phyloP scores from a whole-genome alignment of 2,329 filamentous ascomycete species.

The Pseudogymnoascus sp. region DNA sequence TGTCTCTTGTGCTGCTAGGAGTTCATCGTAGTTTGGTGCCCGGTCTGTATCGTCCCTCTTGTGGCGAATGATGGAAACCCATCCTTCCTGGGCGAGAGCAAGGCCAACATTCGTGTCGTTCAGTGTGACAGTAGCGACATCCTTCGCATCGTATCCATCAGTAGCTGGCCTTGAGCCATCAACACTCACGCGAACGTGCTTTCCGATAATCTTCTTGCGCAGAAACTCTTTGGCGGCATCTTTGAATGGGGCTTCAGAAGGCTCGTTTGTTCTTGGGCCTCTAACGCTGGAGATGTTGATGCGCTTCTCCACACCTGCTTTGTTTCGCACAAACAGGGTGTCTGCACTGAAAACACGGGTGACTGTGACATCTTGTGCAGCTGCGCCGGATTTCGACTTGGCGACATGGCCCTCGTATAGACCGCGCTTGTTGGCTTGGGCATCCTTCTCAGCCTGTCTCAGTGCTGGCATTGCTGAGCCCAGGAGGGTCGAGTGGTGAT shows the following conservation, averaged over 20 bases:
- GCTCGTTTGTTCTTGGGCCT: conserved; percentile 81
- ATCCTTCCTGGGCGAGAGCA: conserved; percentile 80
- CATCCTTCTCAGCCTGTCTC: conserved; percentile 76
- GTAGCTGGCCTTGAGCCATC: conserved; percentile 85
- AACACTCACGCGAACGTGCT: conserved; percentile 81
- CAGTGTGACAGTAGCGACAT: conserved; percentile 80
- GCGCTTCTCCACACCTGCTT: conserved; percentile 77
- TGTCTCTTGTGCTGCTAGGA: conserved; percentile 68
- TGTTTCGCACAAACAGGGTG: conserved; percentile 77
- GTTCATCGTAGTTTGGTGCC: conserved; percentile 86
- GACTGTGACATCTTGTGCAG: conserved; percentile 71
- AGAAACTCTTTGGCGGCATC: conserved; percentile 95
- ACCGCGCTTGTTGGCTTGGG: conserved; percentile 67
- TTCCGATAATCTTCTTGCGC: conserved; percentile 88
- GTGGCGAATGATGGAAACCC: conserved; percentile 89
- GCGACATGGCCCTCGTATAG: conserved; percentile 75
- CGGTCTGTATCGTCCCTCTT: conserved; percentile 90
- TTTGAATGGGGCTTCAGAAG: conserved; percentile 77
- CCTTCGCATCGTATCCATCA: conserved; percentile 87
- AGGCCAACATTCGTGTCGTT: conserved; percentile 84
- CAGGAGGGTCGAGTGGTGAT: conserved; percentile 90
- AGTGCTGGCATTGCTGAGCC: conserved; percentile 80
- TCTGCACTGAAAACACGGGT: conserved; percentile 82
- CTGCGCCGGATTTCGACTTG: conserved; percentile 51
- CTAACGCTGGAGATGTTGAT: conserved; percentile 89